Evolutionary conservation across 768 basidiomycete genomes (phyloP).

Genomic region (Serendipita sp.): DNA sequence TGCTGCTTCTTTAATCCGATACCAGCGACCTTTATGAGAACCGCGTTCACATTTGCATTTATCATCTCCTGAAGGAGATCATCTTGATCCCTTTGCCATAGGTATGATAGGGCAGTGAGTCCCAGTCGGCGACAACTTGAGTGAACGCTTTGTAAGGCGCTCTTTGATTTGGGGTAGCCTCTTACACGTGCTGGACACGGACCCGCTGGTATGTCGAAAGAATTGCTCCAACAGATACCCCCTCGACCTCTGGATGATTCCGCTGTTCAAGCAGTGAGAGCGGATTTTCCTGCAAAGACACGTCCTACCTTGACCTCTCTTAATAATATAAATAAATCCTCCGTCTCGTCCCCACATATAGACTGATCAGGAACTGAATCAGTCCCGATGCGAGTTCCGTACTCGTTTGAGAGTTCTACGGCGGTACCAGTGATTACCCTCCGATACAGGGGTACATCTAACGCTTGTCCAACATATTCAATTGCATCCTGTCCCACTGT

Average conservation of each 20-base stretch:
- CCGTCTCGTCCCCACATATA: constrained; percentile 74
- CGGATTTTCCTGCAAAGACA: background rate
- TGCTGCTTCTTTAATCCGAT: constrained; percentile 62
- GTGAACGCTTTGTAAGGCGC: background rate
- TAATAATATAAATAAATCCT: constrained; percentile 71
- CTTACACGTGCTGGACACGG: constrained; percentile 94
- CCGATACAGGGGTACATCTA: constrained; percentile 76
- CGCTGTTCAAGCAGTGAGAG: constrained; percentile 26
- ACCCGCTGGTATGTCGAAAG: constrained; percentile 95
- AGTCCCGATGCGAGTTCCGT: constrained; percentile 57
- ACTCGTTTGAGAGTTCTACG: constrained; percentile 68
- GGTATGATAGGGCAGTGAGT: constrained; percentile 66
- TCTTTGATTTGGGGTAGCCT: background rate
- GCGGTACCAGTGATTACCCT: constrained; percentile 68
- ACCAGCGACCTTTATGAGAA: constrained; percentile 92
- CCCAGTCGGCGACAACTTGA: constrained; percentile 64
- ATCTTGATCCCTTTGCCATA: constrained; percentile 90
- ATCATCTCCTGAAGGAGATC: constrained; percentile 82
- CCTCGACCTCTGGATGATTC: constrained; percentile 65
- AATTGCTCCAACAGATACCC: constrained; percentile 89
- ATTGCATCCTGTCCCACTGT: constrained; percentile 97
- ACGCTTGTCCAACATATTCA: constrained; percentile 65
- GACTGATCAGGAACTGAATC: constrained; percentile 5
- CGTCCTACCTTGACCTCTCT: constrained; percentile 53
- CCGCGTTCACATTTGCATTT: constrained; percentile 53